Percentiles rank a stretch among this genome's conserved stretches.
phyloP scores from a whole-genome alignment of 1,284 basidiomycete species.

The Phylloporus sp. region DNA sequence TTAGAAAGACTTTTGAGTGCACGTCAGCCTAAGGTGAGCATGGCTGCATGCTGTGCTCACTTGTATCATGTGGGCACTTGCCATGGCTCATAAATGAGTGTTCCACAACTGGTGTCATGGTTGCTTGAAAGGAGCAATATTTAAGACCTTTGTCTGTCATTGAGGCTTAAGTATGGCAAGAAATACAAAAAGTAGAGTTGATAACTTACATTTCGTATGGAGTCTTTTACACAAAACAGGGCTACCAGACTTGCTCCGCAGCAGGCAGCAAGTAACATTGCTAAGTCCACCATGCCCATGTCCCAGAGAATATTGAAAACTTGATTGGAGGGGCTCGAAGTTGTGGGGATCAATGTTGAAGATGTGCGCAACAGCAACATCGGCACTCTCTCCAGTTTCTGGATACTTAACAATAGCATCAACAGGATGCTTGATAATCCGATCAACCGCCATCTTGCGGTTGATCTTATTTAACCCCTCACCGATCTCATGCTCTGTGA shows the following conservation, averaged over 20 bases:
- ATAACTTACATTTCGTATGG: neutral
- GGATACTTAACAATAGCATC: conserved; percentile 5
- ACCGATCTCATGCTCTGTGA: neutral
- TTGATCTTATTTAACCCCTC: neutral
- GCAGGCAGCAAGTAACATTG: neutral
- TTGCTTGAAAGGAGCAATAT: neutral
- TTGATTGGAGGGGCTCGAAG: neutral
- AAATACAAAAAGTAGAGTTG: no score
- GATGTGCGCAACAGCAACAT: neutral
- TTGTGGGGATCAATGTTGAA: neutral
- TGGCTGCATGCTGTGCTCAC: no score
- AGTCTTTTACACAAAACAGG: neutral
- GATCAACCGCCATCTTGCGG: neutral
- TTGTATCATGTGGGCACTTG: no score
- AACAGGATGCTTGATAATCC: neutral
- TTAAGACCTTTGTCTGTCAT: neutral
- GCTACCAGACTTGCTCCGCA: neutral
- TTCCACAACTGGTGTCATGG: no score
- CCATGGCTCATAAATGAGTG: no score
- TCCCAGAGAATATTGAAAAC: conserved; percentile 2
- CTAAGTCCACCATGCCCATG: neutral
- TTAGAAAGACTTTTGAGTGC: no score
- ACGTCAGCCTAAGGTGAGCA: no score
- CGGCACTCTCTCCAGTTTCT: neutral
- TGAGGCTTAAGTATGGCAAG: no score